A percentile compares a stretch with the other conserved stretches of the same genome.
Conservation (phyloP, 2,329 filamentous ascomycete genomes). For the Lizonia empirigonia region DNA sequence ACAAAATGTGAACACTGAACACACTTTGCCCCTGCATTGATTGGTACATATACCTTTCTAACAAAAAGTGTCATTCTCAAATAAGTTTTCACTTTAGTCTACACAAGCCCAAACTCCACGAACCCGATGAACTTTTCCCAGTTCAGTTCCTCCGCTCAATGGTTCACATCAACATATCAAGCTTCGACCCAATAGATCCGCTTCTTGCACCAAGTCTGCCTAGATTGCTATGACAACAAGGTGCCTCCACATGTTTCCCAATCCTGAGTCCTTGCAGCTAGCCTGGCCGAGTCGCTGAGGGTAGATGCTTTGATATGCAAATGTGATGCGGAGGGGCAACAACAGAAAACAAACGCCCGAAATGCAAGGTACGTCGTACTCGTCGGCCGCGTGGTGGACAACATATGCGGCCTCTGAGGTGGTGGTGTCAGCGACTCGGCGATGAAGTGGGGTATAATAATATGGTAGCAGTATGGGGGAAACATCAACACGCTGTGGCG, state of each 20-base stretch:
- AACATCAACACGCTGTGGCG: neutral
- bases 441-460: slow-evolving; percentile 11
- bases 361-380: slow-evolving; percentile 4
- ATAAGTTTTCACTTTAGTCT: too few relatives aligned
- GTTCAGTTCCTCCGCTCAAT: neutral
- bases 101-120: neutral
- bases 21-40: too few relatives aligned
- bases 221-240: neutral
- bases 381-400: slow-evolving; percentile 9
- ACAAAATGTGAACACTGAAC: too few relatives aligned
- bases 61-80: too few relatives aligned
- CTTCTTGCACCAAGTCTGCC: neutral
- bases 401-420: slow-evolving; percentile 3
- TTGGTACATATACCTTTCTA: too few relatives aligned
- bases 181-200: neutral
- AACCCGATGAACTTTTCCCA: slow-evolving; percentile 3
- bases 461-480: neutral
- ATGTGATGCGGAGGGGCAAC: neutral
- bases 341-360: slow-evolving; percentile 1
- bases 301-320: slow-evolving; percentile 2
- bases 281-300: neutral
- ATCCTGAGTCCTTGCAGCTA: neutral
- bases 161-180: neutral
- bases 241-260: too few relatives aligned
- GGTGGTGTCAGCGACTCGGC: slow-evolving; percentile 8